Evolutionary conservation across 1,284 basidiomycete species (phyloP).

Genomic region (Anthracocystis walkeri): DNA sequence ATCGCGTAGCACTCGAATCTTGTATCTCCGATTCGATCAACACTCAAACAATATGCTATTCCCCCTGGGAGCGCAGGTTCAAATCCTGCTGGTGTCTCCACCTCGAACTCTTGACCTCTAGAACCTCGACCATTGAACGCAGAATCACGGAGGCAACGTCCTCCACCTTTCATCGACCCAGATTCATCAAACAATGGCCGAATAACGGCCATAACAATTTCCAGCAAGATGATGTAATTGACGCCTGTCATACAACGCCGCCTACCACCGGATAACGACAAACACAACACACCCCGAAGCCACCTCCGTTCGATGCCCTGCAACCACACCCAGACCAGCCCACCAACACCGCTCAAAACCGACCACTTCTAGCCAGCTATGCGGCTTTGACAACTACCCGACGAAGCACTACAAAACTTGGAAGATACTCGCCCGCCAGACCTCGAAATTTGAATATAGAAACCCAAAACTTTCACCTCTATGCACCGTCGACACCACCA

Average conservation of each 20-base stretch:
- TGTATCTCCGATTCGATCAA: constrained; percentile 8
- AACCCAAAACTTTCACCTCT: too few species aligned
- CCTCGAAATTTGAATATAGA: too few species aligned
- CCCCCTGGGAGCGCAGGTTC: constrained; percentile 39
- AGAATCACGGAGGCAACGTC: constrained; percentile 7
- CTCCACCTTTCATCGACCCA: constrained; percentile 12
- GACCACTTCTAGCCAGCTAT: too few species aligned
- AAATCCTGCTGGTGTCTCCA: constrained; percentile 36
- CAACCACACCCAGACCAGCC: too few species aligned
- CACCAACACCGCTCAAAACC: too few species aligned
- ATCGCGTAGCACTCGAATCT: constrained; percentile 36
- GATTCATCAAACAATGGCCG: constrained; percentile 19
- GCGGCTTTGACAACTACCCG: too few species aligned
- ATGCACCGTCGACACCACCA: too few species aligned
- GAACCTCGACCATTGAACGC: constrained; percentile 1
- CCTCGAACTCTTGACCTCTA: constrained; percentile 1
- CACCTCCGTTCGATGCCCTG: too few species aligned
- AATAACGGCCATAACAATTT: constrained; percentile 3
- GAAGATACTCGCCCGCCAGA: too few species aligned
- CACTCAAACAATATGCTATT: constrained; percentile 35
- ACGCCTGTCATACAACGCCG: background rate
- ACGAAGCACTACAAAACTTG: too few species aligned
- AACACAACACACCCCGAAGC: too few species aligned
- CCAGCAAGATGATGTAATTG: background rate
- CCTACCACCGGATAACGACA: too few species aligned